phyloP scores from a whole-genome alignment of 1,284 basidiomycete genomes.

The Coniferiporia weirii region DNA sequence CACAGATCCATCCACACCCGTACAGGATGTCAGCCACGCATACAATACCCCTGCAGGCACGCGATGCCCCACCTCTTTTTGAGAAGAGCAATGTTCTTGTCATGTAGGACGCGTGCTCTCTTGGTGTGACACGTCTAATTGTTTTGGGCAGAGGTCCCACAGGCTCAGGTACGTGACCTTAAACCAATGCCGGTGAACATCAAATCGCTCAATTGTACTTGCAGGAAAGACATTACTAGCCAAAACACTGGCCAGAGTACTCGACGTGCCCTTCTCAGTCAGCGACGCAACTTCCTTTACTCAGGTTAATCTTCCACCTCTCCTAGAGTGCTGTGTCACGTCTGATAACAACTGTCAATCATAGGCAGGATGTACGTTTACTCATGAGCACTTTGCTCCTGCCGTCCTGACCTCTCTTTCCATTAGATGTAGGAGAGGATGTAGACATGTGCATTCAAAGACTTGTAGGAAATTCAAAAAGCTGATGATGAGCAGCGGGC shows the following conservation, averaged over 20 bases:
- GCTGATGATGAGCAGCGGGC: neutral
- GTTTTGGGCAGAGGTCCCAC: constrained; percentile 65
- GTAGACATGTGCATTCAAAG: constrained; percentile 87
- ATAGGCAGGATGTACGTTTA: constrained; percentile 71
- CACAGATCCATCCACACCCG: constrained; percentile 52
- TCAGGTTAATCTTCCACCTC: constrained; percentile 43
- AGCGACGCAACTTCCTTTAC: constrained; percentile 84
- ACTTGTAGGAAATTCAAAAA: constrained; percentile 40
- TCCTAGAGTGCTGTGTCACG: neutral
- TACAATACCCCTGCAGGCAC: constrained; percentile 37
- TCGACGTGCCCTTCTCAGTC: constrained; percentile 89
- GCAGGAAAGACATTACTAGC: constrained; percentile 85
- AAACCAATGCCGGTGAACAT: constrained; percentile 7
- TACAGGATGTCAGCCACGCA: constrained; percentile 32
- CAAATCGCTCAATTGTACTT: constrained; percentile 29
- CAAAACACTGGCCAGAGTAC: constrained; percentile 76
- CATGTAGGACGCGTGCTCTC: constrained; percentile 45
- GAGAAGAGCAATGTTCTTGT: constrained; percentile 94
- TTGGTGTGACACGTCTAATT: constrained; percentile 6
- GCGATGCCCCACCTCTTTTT: constrained; percentile 52
- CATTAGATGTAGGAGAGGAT: constrained; percentile 91
- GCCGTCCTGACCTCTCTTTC: constrained; percentile 12
- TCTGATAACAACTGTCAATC: constrained; percentile 6
- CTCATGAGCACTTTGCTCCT: neutral
- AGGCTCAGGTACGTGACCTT: constrained; percentile 56